phyloP scores from a whole-genome alignment of 345 rosid genomes.

The Gossypium stocksii region DNA sequence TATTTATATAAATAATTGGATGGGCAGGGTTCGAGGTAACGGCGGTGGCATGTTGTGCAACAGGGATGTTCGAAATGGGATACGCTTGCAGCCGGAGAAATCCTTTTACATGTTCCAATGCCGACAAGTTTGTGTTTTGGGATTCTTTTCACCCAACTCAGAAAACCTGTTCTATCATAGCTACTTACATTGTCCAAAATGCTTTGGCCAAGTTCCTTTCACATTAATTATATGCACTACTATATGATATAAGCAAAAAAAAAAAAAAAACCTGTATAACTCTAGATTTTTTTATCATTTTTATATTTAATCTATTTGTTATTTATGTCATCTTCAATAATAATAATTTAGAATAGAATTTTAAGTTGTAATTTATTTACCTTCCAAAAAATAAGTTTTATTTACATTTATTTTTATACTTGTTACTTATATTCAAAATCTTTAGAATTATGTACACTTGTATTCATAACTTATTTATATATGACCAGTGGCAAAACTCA shows the following conservation, averaged over 20 bases:
- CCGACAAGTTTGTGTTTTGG: slow-evolving; percentile 69
- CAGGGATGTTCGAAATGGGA: slow-evolving; percentile 81
- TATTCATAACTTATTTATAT: no score
- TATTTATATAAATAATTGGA: no score
- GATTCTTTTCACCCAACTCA: slow-evolving; percentile 72
- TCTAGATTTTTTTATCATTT: not conserved
- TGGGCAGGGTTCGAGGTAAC: slow-evolving; percentile 49
- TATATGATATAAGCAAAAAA: no score
- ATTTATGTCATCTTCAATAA: not conserved
- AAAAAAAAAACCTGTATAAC: no score
- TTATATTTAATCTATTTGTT: not conserved
- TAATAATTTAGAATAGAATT: not conserved
- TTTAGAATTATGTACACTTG: no score
- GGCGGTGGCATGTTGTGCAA: slow-evolving; percentile 54
- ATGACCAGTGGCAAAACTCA: no score
- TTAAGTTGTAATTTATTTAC: no score
- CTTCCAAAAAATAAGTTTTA: no score
- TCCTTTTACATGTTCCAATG: slow-evolving; percentile 47
- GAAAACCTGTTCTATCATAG: slow-evolving; percentile 52
- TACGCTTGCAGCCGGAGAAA: slow-evolving; percentile 44
- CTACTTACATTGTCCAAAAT: slow-evolving; percentile 35
- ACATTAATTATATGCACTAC: not conserved
- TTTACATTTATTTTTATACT: not conserved
- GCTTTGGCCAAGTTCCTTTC: slow-evolving; percentile 33
- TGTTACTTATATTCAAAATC: no score